Evolutionary conservation across 2,329 filamentous ascomycete genomes (phyloP), one percentile per base, ranked within the genome.

Genomic region (Aspergillus ochraceus): DNA sequence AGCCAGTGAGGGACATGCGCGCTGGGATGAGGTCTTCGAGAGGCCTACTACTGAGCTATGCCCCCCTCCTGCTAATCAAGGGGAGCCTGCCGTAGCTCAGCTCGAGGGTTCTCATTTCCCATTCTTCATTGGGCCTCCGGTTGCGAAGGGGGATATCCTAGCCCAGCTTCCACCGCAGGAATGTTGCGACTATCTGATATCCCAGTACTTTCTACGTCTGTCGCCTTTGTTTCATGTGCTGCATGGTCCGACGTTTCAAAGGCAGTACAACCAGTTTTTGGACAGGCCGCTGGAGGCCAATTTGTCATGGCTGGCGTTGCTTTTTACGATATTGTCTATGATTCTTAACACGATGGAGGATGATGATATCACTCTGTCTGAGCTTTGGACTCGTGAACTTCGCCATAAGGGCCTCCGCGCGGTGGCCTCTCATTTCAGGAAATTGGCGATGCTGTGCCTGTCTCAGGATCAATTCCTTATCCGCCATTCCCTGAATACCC

Each of bases 161-260:
- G 55, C 49, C 5, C 14, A 39, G 5, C 55, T 67, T 12, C 65
- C 65, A 3, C 54, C 65, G 1, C 49, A 50, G 19, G 6, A 52
- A 6, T 61, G 55, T 17, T 65, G 65, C 20, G 65, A 66, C 29
- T 67, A 63, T 56, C 52, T 67, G 2, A 53, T 67, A 11, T 53
- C 60, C 2, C 59, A 64, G 8, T 67, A 57, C 20, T 67, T 67
- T 26, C 54, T 26, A 24, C 26, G 57, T 22, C 30, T 66, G 10
- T 62, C 63, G 3, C 36, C 60, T 6, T 32, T 73, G 6, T 73
- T 72, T 39, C 69, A 68, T 47, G 62, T 72, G 14, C 62, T 73
- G 1, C 71, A 72, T 55, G 71, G 71, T 17, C 70, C 69, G 30
- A 70, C 68, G 1, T 73, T 72, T 46, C 60, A 68, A 20, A 55